Conservation (phyloP, 495 filamentous ascomycete species). For the Aspergillus diversus region DNA sequence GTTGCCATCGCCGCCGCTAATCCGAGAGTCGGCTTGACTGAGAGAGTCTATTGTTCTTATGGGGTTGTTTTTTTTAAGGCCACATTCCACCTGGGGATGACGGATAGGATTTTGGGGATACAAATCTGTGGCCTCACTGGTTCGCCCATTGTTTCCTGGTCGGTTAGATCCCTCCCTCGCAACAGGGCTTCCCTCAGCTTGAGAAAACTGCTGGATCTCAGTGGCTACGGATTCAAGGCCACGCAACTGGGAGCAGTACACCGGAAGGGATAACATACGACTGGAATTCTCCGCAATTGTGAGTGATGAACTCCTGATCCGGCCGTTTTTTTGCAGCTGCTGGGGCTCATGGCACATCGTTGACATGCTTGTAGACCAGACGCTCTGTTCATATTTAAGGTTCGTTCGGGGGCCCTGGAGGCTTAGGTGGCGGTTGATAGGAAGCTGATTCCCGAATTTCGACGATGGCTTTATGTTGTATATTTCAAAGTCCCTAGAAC, state of each 20-base stretch:
- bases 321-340: constrained; percentile 3
- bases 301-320: constrained; percentile 19
- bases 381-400: neutral
- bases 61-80: no score
- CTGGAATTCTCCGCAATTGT: neutral
- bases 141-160: no score
- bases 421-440: constrained; percentile 28
- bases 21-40: no score
- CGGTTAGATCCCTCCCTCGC: neutral
- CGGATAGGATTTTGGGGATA: neutral
- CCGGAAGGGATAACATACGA: constrained; percentile 10
- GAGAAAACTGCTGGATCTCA: neutral
- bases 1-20: no score
- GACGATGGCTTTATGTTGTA: neutral
- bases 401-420: constrained; percentile 24
- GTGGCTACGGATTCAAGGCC: constrained; percentile 8
- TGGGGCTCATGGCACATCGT: constrained; percentile 22
- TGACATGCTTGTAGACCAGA: constrained; percentile 15
- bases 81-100: neutral
- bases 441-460: constrained; percentile 11
- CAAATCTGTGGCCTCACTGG: neutral
- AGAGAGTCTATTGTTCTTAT: no score
- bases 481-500: constrained; percentile 19
- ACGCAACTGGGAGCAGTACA: constrained; percentile 24
- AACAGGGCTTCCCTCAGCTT: neutral